Percentiles rank a stretch among this genome's conserved stretches.
Conservation (phyloP, 371 early-diverging fungal genomes). For the Dinochytrium kinnereticum region DNA sequence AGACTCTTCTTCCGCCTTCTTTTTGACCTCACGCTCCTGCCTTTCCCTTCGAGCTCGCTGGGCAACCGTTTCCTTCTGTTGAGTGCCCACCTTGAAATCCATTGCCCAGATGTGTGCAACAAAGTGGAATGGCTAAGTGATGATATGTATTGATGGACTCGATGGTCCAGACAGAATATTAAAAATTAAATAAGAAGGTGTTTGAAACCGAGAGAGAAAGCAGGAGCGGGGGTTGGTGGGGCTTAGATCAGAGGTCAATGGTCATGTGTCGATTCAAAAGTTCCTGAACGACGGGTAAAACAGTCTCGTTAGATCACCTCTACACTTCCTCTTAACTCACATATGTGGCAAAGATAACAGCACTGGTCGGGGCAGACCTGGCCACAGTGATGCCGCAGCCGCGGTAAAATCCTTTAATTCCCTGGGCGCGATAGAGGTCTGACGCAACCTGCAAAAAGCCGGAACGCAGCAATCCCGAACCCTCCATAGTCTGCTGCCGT, state of each 20-base stretch:
- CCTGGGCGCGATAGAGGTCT: slow-evolving; percentile 77
- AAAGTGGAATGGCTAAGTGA: neutral
- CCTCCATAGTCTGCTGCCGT: slow-evolving; percentile 88
- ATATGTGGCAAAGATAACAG: slow-evolving; percentile 82
- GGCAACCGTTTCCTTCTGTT: neutral
- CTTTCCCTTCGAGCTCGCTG: neutral
- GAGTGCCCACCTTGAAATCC: neutral
- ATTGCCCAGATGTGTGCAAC: neutral
- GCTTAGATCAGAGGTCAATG: neutral
- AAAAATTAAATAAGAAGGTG: neutral
- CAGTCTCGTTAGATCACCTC: neutral
- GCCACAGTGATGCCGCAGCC: slow-evolving; percentile 93
- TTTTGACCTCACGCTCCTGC: slow-evolving; percentile 9
- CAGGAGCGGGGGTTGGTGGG: neutral
- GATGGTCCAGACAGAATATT: neutral
- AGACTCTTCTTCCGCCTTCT: neutral
- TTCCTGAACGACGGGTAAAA: neutral
- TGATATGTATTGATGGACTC: neutral
- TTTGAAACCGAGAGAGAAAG: neutral
- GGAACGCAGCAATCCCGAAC: neutral
- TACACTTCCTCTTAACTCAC: slow-evolving; percentile 35
- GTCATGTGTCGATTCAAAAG: slow-evolving; percentile 12
- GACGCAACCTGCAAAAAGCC: slow-evolving; percentile 47
- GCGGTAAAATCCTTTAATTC: slow-evolving; percentile 86
- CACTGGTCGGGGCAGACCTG: slow-evolving; percentile 89